Evolutionary conservation across 2,329 filamentous ascomycete species (phyloP).

Genomic region (Aureobasidium sp.): DNA sequence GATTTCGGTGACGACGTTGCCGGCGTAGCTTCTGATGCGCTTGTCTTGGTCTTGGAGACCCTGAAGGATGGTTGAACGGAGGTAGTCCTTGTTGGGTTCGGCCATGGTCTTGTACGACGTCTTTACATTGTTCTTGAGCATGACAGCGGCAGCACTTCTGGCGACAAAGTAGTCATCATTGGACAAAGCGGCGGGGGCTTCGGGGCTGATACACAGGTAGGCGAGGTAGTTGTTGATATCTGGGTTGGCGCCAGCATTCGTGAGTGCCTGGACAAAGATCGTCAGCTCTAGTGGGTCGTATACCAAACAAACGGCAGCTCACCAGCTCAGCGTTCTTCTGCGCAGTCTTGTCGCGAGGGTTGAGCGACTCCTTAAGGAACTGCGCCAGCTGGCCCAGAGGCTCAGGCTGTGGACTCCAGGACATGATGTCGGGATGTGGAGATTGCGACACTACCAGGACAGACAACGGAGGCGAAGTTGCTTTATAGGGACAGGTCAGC

Average conservation of each 20-base stretch:
- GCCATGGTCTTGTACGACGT: slow-evolving; percentile 67
- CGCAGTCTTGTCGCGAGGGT: slow-evolving; percentile 66
- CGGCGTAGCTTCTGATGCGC: slow-evolving; percentile 81
- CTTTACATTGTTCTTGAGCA: slow-evolving; percentile 91
- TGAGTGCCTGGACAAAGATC: slow-evolving; percentile 63
- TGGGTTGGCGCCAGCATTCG: slow-evolving; percentile 76
- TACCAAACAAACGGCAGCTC: slow-evolving; percentile 28
- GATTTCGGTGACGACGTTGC: slow-evolving; percentile 89
- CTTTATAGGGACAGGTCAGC: neutral
- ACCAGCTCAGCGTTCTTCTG: slow-evolving; percentile 89
- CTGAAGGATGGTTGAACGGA: slow-evolving; percentile 69
- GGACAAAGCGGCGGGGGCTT: slow-evolving; percentile 52
- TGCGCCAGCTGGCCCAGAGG: slow-evolving; percentile 81
- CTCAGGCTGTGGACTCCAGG: slow-evolving; percentile 86
- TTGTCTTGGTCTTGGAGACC: slow-evolving; percentile 72
- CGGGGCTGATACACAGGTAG: slow-evolving; percentile 71
- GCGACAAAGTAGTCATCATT: slow-evolving; percentile 62
- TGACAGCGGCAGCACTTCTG: slow-evolving; percentile 79
- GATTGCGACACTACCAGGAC: neutral
- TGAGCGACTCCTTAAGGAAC: slow-evolving; percentile 87
- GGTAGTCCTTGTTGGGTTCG: slow-evolving; percentile 62
- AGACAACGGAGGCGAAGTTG: neutral
- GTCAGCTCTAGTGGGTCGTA: neutral
- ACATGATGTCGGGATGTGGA: slow-evolving; percentile 48
- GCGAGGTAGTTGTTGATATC: slow-evolving; percentile 97